Base-by-base conservation (phyloP, 164 flowering plant species). In the Magnolia kwangsiensis region DNA sequence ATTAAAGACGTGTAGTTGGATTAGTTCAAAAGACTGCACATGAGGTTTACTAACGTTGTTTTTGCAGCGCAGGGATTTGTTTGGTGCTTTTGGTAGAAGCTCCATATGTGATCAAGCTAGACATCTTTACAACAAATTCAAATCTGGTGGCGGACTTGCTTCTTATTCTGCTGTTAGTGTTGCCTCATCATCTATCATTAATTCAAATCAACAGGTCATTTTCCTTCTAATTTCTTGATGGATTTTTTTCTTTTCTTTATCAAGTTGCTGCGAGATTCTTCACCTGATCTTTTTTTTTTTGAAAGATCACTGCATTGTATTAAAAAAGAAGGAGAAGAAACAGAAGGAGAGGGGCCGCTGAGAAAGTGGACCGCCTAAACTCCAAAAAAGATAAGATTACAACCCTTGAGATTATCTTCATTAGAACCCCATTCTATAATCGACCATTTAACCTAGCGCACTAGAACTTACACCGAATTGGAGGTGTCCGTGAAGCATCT, bases 181-280 rank as follows among this genome's bases (percentile, higher is more conserved):
- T 79, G 81, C 89, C 63, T 81, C 91, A 61, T 75, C 90, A 68
- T 79, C 91, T 29, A 23, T 85, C 50, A 79, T 80, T 63, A 83
- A 77, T 83, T 81, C 94, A 59, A 86, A 78, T 72, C 89, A 87
- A 74, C 92, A 91, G 87, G 98, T 90, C 55, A 70, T 67, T 72
- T 8, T 31, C 19, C 4, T 68, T 68, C 71, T 68, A 16, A 29
- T 29, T 68, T 18, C 71, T 68, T 14, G 37, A 21, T 4, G 68
- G 63, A 59, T 59, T 59, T 4, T 14, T 74, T 19, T 1, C 67
- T 8, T 3, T 19, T 19, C 8, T 65, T 65, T 8, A 65, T 19
- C 20, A 65, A 19, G 9, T 21, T 65, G 67, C 27, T 21, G 21
- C 4, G 24, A 8, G 27, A 21, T 65, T 16, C 23, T 8, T 65